These are phyloP conservation scores for Musa acuminata DNA, from an alignment of 176 grass and related monocot genomes.

Conservation along the genomic window DNA sequence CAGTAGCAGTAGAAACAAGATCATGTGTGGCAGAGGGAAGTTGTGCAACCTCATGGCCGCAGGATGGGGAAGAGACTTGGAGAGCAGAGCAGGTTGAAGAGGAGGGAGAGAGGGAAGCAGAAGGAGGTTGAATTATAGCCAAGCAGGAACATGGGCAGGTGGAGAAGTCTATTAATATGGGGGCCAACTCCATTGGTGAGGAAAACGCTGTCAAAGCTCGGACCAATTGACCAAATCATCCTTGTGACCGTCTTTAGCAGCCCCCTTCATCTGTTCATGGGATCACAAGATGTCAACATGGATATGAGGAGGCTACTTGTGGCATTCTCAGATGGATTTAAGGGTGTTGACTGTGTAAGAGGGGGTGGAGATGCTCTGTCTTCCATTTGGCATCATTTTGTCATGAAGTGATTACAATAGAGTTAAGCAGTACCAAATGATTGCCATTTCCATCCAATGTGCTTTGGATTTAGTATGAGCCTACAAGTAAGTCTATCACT, in stretches of 20 bases:
- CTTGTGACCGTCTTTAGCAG: neutral
- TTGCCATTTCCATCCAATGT: neutral
- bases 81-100: neutral
- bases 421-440: too few relatives aligned
- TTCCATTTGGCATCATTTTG: neutral
- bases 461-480: neutral
- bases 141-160: neutral
- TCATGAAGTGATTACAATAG: neutral
- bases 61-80: neutral
- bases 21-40: neutral
- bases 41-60: neutral
- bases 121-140: neutral
- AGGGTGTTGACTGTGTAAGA: neutral
- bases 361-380: neutral
- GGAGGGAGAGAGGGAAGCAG: neutral
- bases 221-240: neutral
- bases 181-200: neutral
- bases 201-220: neutral
- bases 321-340: neutral
- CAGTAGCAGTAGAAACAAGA: constrained; percentile 20
- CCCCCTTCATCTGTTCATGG: neutral
- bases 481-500: neutral
- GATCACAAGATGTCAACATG: neutral
- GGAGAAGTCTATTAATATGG: neutral
- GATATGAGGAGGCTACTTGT: neutral